Conservation (phyloP, 768 basidiomycete genomes). For the Auricularia cornea region DNA sequence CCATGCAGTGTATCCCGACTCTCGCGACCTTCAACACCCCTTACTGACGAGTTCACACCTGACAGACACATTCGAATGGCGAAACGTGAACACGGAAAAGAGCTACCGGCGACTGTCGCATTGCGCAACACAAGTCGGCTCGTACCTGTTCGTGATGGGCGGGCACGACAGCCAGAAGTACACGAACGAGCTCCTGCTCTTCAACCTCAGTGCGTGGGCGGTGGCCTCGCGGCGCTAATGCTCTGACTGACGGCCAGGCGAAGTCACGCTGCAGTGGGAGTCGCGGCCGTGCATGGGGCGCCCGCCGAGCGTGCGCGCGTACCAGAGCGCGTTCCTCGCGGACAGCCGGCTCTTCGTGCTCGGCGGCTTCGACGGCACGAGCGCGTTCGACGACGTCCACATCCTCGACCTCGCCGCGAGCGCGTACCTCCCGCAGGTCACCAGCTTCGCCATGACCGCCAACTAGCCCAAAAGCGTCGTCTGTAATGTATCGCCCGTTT, state of each 20-base stretch:
- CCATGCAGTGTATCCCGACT: too few species aligned
- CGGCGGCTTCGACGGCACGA: slow-evolving; percentile 57
- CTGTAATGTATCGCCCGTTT: too few species aligned
- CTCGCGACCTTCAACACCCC: too few species aligned
- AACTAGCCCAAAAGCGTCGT: neutral
- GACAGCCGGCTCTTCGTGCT: slow-evolving; percentile 82
- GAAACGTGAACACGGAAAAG: slow-evolving; percentile 26
- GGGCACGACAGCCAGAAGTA: slow-evolving; percentile 82
- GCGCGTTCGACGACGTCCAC: slow-evolving; percentile 76
- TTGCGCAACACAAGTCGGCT: slow-evolving; percentile 83
- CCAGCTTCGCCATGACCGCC: slow-evolving; percentile 48
- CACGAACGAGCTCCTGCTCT: slow-evolving; percentile 58
- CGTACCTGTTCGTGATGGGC: slow-evolving; percentile 81
- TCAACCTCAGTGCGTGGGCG: slow-evolving; percentile 65
- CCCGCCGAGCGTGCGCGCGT: slow-evolving; percentile 67
- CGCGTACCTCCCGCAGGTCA: slow-evolving; percentile 86
- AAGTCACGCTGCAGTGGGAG: slow-evolving; percentile 83
- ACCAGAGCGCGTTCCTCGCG: slow-evolving; percentile 73
- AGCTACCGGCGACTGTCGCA: slow-evolving; percentile 67
- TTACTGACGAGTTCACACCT: slow-evolving; percentile 28
- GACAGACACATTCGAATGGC: slow-evolving; percentile 23
- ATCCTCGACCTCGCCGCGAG: slow-evolving; percentile 79
- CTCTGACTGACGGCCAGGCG: slow-evolving; percentile 5
- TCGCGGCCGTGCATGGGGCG: slow-evolving; percentile 57
- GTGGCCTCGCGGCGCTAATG: too few species aligned